phyloP scores from a whole-genome alignment of 1,139 yeast species.

The Pichia sp. region DNA sequence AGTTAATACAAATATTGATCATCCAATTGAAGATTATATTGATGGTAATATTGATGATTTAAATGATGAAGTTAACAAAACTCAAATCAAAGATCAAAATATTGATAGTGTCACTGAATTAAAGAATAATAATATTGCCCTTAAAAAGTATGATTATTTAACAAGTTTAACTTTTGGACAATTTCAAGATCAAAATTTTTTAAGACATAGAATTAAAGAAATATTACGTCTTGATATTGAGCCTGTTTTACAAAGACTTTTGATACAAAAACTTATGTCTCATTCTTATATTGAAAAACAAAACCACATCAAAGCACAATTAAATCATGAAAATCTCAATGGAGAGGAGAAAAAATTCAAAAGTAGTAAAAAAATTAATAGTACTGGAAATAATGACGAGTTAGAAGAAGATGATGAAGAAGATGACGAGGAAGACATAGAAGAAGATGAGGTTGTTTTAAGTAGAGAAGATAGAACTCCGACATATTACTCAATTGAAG shows the following conservation, averaged over 20 bases:
- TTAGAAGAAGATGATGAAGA: slow-evolving; percentile 23
- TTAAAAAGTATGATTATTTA: slow-evolving; percentile 25
- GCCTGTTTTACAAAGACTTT: slow-evolving; percentile 51
- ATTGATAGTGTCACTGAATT: slow-evolving; percentile 9
- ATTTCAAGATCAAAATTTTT: slow-evolving; percentile 44
- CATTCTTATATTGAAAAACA: slow-evolving; percentile 53
- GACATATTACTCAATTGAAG: slow-evolving; percentile 42
- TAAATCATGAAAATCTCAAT: slow-evolving; percentile 39
- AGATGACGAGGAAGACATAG: slow-evolving; percentile 23
- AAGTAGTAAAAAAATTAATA: not conserved
- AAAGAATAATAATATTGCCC: slow-evolving; percentile 5
- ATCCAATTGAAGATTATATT: slow-evolving; percentile 40
- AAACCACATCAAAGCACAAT: slow-evolving; percentile 31
- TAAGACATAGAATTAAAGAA: slow-evolving; percentile 51
- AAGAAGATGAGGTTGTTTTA: slow-evolving; percentile 33
- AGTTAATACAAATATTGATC: slow-evolving; percentile 42
- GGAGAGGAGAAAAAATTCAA: not conserved
- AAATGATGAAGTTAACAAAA: not conserved
- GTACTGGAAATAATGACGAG: not conserved
- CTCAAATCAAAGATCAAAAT: not conserved
- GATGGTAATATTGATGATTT: slow-evolving; percentile 5
- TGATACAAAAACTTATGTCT: slow-evolving; percentile 74
- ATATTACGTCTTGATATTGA: slow-evolving; percentile 44
- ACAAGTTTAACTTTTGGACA: slow-evolving; percentile 40
- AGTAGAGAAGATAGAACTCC: slow-evolving; percentile 46